These are phyloP conservation scores for Phytopythium chamaehyphon DNA, from an alignment of 352 stramenopile genomes.

Conservation along the genomic window DNA sequence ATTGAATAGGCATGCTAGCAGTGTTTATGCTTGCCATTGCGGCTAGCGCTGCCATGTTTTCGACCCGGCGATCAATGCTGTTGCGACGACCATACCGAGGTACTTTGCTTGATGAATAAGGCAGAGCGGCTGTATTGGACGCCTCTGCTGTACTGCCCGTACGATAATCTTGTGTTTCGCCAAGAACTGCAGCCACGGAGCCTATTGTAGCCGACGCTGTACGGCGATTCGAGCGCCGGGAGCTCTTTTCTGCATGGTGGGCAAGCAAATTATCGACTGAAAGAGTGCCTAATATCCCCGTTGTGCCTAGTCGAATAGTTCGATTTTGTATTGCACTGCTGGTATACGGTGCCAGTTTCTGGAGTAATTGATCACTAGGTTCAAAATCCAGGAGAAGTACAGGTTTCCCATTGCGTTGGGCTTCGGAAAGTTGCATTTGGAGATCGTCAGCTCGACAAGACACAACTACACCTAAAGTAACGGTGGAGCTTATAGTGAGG, in stretches of 20 bases:
- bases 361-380: background rate
- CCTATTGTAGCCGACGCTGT: constrained; percentile 1
- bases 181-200: background rate
- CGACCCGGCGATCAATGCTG: background rate
- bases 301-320: no score
- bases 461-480: constrained; percentile 11
- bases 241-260: background rate
- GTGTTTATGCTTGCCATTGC: background rate
- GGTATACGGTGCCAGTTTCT: background rate
- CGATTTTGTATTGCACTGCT: background rate
- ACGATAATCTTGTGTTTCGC: background rate
- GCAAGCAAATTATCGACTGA: background rate
- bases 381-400: constrained; percentile 39
- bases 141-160: background rate
- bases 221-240: constrained; percentile 1
- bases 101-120: background rate
- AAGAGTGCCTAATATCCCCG: background rate
- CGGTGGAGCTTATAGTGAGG: no score
- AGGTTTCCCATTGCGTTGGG: constrained; percentile 16
- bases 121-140: no score
- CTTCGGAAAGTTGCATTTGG: constrained; percentile 22
- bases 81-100: background rate
- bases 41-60: background rate
- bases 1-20: background rate
- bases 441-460: constrained; percentile 23